Evolutionary conservation across 1,139 yeast genomes (phyloP), one percentile per base, ranked within the genome.

Genomic region (Hyphopichia wangnamkhiaoensis): DNA sequence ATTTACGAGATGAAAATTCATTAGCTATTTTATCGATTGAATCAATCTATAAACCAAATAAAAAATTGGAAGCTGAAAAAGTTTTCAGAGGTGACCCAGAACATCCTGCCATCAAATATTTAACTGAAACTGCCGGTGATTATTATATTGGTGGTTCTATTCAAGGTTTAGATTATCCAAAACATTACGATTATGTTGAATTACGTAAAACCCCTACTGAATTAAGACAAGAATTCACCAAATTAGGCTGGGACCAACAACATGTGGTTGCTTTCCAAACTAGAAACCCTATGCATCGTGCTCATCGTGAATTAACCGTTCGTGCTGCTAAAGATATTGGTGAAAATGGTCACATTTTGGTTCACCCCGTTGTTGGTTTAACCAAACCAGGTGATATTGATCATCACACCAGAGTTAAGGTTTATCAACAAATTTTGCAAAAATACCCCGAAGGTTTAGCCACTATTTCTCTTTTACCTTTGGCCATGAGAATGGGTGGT

Each of bases 401-500:
- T 62, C 97, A 91, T 65, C 96, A 91, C 68, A 91, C 98, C 38
- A 82, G 98, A 68, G 97, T 91, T 44, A 86, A 94, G 58, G 98
- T 91, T 8, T 91, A 91, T 73, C 88, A 86, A 66, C 94, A 93
- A 54, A 82, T 91, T 53, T 79, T 91, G 63, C 86, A 90, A 65
- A 84, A 93, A 58, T 91, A 87, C 67, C 98, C 98, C 41, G 85
- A 83, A 45, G 96, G 96, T 42, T 83, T 91, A 77, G 98, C 97
- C 10, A 80, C 88, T 49, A 74, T 91, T 48, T 84, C 97, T 10
- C 73, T 91, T 49, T 74, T 91, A 58, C 98, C 98, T 14, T 75
- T 91, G 55, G 98, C 98, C 36, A 91, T 91, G 98, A 83, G 98
- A 76, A 91, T 91, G 98, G 97, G 95, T 46, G 98, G 98, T 65